A percentile compares a stretch with the other conserved stretches of the same genome.
phyloP scores from a whole-genome alignment of 306 rosid species.

The Prunus mongolica region DNA sequence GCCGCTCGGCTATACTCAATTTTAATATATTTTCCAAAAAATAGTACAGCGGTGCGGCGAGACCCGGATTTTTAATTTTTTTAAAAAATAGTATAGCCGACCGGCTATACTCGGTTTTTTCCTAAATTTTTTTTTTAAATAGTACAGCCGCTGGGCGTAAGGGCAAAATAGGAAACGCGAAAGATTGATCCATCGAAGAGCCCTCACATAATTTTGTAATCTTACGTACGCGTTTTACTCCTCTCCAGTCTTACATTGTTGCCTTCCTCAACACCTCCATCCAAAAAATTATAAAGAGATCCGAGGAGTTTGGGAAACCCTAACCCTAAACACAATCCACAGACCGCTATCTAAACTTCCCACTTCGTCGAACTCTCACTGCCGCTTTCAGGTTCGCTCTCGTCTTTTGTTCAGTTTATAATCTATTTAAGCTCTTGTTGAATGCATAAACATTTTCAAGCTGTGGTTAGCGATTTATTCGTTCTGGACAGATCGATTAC shows the following conservation, averaged over 20 bases:
- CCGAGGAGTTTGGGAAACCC: conserved; percentile 45
- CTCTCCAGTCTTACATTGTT: background rate
- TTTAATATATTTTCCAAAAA: no score
- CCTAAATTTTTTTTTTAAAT: no score
- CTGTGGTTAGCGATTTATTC: background rate
- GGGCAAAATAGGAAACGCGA: conserved; percentile 30
- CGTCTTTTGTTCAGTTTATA: background rate
- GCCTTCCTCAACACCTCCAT: conserved; percentile 26
- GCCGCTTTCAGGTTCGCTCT: conserved; percentile 16
- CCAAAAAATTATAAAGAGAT: conserved; percentile 19
- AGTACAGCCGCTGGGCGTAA: background rate
- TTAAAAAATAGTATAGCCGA: no score
- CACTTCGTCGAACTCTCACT: conserved; percentile 12
- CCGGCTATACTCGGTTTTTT: no score
- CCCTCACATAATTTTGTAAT: conserved; percentile 8
- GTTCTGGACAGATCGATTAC: conserved; percentile 14
- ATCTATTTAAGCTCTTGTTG: background rate
- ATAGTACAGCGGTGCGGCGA: no score
- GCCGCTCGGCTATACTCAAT: no score
- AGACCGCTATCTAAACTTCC: background rate
- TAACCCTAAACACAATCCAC: conserved; percentile 5
- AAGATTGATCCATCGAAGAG: conserved; percentile 3
- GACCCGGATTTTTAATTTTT: no score
- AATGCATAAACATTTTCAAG: background rate
- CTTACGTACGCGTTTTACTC: background rate